Evolutionary conservation across 208 protist genomes (phyloP).

Genomic region (Acanthamoeba lenticulata): DNA sequence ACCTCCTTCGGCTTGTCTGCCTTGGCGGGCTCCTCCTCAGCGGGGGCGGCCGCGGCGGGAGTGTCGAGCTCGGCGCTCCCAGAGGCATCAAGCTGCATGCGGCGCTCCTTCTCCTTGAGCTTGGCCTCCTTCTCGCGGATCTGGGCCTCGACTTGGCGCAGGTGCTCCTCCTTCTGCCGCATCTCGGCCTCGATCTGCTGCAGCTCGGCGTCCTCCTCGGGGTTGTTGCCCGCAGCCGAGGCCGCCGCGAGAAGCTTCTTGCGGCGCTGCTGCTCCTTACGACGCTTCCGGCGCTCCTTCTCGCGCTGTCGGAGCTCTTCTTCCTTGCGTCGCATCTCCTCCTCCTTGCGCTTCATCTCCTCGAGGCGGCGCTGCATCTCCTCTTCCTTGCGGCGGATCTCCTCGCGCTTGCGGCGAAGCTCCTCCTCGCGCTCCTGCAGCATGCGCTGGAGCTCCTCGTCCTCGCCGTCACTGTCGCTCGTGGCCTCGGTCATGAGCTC

Average conservation of each 20-base stretch:
- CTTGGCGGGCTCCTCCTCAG: neutral
- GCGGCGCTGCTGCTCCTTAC: neutral
- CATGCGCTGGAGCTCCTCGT: neutral
- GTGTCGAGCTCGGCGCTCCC: neutral
- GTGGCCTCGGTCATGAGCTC: neutral
- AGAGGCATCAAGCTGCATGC: neutral
- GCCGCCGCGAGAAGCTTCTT: too few species aligned
- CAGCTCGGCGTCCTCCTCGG: neutral
- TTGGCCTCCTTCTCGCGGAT: neutral
- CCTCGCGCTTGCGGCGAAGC: neutral
- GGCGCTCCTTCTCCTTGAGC: neutral
- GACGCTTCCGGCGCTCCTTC: neutral
- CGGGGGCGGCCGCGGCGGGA: neutral
- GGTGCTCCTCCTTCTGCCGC: neutral
- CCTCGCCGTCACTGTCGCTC: neutral
- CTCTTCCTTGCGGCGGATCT: conserved; percentile 13
- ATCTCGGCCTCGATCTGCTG: neutral
- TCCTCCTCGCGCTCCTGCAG: conserved; percentile 10
- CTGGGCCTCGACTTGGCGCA: neutral
- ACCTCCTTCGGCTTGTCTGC: neutral
- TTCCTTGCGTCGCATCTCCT: neutral
- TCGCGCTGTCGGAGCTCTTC: neutral
- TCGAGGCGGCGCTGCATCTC: conserved; percentile 7
- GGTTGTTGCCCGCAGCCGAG: neutral
- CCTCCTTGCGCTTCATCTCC: conserved; percentile 46